phyloP scores from a whole-genome alignment of 768 basidiomycete genomes.

The Tricholoma flavovirens region DNA sequence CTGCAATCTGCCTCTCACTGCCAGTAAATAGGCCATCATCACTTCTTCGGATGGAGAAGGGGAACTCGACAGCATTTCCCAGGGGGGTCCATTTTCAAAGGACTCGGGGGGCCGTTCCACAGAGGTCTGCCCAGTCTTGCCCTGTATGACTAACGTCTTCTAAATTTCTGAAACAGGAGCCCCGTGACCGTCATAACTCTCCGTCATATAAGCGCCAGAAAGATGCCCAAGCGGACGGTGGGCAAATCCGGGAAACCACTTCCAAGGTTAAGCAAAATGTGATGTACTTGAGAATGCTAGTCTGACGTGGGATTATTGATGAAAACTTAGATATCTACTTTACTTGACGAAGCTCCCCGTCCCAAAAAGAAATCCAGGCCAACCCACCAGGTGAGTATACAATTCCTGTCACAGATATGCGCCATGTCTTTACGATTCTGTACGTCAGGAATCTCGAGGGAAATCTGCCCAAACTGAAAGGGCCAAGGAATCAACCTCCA shows the following conservation, averaged over 20 bases:
- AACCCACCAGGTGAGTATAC: neutral
- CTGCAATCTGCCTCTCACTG: neutral
- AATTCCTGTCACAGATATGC: neutral
- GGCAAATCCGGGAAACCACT: neutral
- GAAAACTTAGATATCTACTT: slow-evolving; percentile 35
- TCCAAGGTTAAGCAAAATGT: neutral
- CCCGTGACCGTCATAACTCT: neutral
- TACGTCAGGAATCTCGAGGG: neutral
- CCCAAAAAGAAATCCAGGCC: slow-evolving; percentile 10
- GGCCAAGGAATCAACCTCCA: slow-evolving; percentile 25
- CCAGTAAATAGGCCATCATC: slow-evolving; percentile 27
- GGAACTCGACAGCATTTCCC: slow-evolving; percentile 3
- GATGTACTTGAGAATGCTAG: neutral
- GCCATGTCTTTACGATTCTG: neutral
- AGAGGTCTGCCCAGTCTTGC: neutral
- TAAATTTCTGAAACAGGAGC: neutral
- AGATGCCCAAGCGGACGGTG: slow-evolving; percentile 4
- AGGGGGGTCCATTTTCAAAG: neutral
- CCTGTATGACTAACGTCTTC: neutral
- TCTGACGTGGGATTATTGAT: neutral
- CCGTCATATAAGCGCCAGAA: slow-evolving; percentile 11
- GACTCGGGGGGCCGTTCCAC: neutral
- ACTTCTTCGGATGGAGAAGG: slow-evolving; percentile 36
- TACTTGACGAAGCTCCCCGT: slow-evolving; percentile 55
- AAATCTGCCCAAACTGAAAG: slow-evolving; percentile 8